phyloP scores from a whole-genome alignment of 139 green algal species.

The Chlamydomonas sphaeroides region DNA sequence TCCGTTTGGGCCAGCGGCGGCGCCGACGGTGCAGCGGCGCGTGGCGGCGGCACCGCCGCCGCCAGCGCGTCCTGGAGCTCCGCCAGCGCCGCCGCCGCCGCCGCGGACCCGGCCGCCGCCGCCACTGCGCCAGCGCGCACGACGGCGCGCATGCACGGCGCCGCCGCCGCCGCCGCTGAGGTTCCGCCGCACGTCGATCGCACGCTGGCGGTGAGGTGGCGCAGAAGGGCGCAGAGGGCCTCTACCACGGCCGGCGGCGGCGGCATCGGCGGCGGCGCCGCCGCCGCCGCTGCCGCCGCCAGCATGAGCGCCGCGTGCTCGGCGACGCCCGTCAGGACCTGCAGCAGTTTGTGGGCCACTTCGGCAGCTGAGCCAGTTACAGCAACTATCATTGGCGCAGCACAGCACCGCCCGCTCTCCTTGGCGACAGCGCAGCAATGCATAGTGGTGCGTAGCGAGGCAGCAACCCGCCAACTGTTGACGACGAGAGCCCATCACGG shows the following conservation, averaged over 20 bases:
- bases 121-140: neutral
- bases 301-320: neutral
- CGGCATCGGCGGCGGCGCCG: neutral
- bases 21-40: neutral
- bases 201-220: neutral
- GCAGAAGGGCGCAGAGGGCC: neutral
- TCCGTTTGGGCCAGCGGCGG: neutral
- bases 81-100: neutral
- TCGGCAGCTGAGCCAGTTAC: too few species aligned
- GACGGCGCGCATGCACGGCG: neutral
- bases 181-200: neutral
- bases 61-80: constrained; percentile 6
- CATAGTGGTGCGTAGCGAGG: too few species aligned
- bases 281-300: neutral
- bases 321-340: neutral
- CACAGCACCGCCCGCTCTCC: too few species aligned
- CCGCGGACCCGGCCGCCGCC: neutral
- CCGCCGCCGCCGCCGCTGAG: neutral
- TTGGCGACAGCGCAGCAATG: too few species aligned
- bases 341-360: too few species aligned
- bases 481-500: too few species aligned
- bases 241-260: neutral
- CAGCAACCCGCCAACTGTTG: too few species aligned
- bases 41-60: neutral
- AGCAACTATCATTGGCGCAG: too few species aligned